These are phyloP conservation scores for Penicillium sp. DNA, from an alignment of 2,329 filamentous ascomycete genomes.

Conservation along the genomic window DNA sequence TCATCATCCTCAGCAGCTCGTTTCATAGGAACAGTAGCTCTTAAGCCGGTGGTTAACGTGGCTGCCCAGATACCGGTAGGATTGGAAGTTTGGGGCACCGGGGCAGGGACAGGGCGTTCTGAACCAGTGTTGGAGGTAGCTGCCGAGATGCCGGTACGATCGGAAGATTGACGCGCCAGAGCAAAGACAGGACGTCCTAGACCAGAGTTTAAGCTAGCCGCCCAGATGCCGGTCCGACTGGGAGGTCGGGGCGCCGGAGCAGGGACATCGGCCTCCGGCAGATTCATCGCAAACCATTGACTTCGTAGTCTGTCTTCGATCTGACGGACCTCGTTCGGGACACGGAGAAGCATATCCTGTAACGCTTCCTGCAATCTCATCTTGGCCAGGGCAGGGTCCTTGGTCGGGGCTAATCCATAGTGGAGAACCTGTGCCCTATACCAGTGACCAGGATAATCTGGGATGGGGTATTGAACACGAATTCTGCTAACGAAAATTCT, in stretches of 20 bases:
- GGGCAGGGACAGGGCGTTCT: too few relatives aligned
- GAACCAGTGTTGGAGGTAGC: too few relatives aligned
- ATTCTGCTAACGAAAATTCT: slow-evolving; percentile 36
- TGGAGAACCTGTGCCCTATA: slow-evolving; percentile 61
- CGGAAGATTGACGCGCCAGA: too few relatives aligned
- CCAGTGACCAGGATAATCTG: slow-evolving; percentile 57
- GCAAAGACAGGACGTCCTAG: too few relatives aligned
- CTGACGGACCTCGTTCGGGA: slow-evolving; percentile 49
- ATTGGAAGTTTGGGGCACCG: too few relatives aligned
- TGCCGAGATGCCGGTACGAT: too few relatives aligned
- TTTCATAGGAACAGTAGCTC: too few relatives aligned
- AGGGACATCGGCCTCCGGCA: slow-evolving; percentile 12
- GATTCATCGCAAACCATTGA: slow-evolving; percentile 52
- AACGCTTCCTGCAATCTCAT: slow-evolving; percentile 58
- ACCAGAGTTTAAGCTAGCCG: too few relatives aligned
- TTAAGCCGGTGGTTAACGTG: too few relatives aligned
- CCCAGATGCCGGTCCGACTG: too few relatives aligned
- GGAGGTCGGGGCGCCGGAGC: neutral
- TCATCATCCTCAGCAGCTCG: too few relatives aligned
- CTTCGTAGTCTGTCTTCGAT: slow-evolving; percentile 57
- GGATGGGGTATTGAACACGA: slow-evolving; percentile 11
- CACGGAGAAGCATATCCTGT: slow-evolving; percentile 46
- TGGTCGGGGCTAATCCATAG: slow-evolving; percentile 57
- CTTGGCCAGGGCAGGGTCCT: slow-evolving; percentile 57
- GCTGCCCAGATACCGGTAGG: too few relatives aligned